Evolutionary conservation across 129 eudicot species (phyloP), one percentile per base, ranked within the genome.

Genomic region (Pulicaria dysenterica): DNA sequence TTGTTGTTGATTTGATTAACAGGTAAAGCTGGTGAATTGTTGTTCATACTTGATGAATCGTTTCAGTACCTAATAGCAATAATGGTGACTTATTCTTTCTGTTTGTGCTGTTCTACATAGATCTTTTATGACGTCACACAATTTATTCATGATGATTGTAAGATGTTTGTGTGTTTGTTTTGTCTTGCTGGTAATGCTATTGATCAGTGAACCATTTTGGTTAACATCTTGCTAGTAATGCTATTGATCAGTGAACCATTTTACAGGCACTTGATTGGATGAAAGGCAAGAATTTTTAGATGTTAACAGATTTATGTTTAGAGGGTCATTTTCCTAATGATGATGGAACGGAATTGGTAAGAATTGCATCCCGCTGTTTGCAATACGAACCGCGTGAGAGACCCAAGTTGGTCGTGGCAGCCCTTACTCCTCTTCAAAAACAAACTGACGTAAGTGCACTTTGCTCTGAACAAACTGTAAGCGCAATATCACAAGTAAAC

Each of bases 301-400:
- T 87, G 91, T 85, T 92, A 17, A 92, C 85, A 81, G 98, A 92
- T 83, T 92, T 96, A 46, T 83, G 91, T 85, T 76, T 92, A 81
- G 98, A 92, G 81, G 96, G 98, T 53, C 91, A 92, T 60, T 89
- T 92, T 68, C 65, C 96, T 31, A 92, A 92, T 67, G 98, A 89
- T 63, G 98, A 92, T 77, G 98, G 94, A 53, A 89, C 96, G 5
- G 96, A 86, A 64, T 66, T 92, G 83, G 93, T 92, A 45, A 73
- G 91, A 24, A 76, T 92, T 43, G 98, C 98, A 54, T 84, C 98
- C 7, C 96, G 89, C 0, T 92, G 98, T 84, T 83, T 92, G 86
- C 98, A 92, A 61, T 92, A 84, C 73, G 97, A 92, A 75, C 87
- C 96, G 37, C 90, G 98, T 54, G 98, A 92, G 56, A 86, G 98